phyloP scores from a whole-genome alignment of 257 asterid genomes.

The Solanum bukasovii region DNA sequence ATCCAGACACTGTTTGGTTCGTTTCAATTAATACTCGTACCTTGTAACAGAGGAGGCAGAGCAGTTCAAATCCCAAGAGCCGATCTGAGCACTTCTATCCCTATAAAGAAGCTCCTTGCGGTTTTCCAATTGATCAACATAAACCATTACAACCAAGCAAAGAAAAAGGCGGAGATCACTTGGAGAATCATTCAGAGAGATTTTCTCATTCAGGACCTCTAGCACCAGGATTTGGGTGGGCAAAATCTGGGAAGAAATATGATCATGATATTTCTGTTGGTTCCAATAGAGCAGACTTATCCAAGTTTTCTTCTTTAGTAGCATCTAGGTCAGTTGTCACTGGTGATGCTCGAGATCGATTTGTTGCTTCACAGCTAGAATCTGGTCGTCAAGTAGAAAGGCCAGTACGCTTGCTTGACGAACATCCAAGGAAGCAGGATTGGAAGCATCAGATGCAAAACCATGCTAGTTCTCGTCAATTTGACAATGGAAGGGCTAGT shows the following conservation, averaged over 20 bases:
- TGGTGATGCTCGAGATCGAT: conserved; percentile 25
- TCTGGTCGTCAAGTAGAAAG: conserved; percentile 23
- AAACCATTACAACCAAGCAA: conserved; percentile 15
- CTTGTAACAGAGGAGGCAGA: conserved; percentile 46
- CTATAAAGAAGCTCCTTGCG: conserved; percentile 23
- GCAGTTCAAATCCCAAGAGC: conserved; percentile 31
- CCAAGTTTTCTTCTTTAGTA: conserved; percentile 36
- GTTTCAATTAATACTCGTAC: background rate
- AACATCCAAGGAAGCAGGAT: conserved; percentile 32
- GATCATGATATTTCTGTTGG: conserved; percentile 15
- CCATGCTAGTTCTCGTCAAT: conserved; percentile 25
- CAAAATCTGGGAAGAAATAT: conserved; percentile 26
- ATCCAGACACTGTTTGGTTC: background rate
- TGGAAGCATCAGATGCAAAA: conserved; percentile 18
- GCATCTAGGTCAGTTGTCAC: conserved; percentile 40
- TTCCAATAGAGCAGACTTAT: conserved; percentile 23
- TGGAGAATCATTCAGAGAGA: conserved; percentile 20
- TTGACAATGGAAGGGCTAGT: conserved; percentile 29
- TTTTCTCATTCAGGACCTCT: conserved; percentile 62
- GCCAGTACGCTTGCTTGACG: conserved; percentile 31
- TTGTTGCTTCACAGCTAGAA: conserved; percentile 16
- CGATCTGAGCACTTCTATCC: conserved; percentile 26
- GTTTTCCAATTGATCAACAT: conserved; percentile 23
- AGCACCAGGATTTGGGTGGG: conserved; percentile 44
- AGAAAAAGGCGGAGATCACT: conserved; percentile 26